These are phyloP conservation scores for Solanum commersonii DNA, from an alignment of 257 asterid genomes.

Conservation along the genomic window DNA sequence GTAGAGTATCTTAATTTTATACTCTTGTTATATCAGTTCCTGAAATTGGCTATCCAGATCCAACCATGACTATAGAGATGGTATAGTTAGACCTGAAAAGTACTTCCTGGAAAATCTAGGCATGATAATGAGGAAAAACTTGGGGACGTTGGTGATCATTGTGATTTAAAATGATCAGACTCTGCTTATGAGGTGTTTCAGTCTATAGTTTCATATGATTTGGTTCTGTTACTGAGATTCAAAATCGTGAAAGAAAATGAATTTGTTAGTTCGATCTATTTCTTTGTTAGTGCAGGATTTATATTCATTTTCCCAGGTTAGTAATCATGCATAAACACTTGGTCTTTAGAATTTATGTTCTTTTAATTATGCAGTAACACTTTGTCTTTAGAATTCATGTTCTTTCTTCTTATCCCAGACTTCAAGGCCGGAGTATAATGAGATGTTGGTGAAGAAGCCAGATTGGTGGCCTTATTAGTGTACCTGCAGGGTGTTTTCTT, in stretches of 20 bases:
- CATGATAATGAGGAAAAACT: background rate
- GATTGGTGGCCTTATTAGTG: conserved; percentile 59
- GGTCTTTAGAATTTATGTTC: background rate
- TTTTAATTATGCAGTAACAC: background rate
- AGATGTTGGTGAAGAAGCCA: conserved; percentile 82
- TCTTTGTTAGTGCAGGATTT: background rate
- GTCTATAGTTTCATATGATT: background rate
- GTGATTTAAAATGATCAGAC: background rate
- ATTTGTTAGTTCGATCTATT: background rate
- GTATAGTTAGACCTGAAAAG: background rate
- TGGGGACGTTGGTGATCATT: background rate
- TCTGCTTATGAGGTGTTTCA: background rate
- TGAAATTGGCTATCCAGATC: background rate
- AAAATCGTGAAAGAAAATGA: background rate
- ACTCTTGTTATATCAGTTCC: background rate
- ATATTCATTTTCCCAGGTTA: background rate
- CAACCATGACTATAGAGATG: background rate
- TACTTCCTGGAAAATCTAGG: background rate
- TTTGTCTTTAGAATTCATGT: background rate
- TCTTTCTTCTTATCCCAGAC: conserved; percentile 36
- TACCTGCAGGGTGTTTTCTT: background rate
- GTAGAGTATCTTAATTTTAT: background rate
- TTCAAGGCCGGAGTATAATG: conserved; percentile 90
- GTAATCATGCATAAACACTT: background rate
- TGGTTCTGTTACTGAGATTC: background rate